These are phyloP conservation scores for Hyaloperonospora arabidopsidis DNA, from an alignment of 352 stramenopile species.

Conservation along the genomic window DNA sequence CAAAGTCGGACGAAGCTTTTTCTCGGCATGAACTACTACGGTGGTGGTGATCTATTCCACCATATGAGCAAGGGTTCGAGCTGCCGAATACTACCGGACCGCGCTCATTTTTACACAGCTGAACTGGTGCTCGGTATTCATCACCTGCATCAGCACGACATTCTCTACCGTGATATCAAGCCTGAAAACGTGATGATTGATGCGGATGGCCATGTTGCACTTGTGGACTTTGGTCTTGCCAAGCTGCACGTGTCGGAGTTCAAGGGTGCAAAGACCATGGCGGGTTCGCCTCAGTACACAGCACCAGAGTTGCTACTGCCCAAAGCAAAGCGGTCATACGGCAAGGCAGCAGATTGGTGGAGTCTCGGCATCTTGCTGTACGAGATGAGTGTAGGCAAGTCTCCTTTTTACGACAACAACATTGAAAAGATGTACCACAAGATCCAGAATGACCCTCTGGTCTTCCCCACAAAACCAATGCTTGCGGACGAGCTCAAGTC, in stretches of 20 bases:
- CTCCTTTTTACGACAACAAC: slow-evolving; percentile 90
- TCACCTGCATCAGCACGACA: slow-evolving; percentile 90
- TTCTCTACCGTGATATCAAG: slow-evolving; percentile 96
- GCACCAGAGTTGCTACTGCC: slow-evolving; percentile 75
- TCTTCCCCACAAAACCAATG: slow-evolving; percentile 68
- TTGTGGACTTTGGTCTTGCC: slow-evolving; percentile 92
- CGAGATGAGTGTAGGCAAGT: slow-evolving; percentile 90
- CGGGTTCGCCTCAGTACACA: slow-evolving; percentile 82
- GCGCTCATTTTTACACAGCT: slow-evolving; percentile 89
- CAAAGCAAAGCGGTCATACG: slow-evolving; percentile 83
- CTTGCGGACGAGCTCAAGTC: slow-evolving; percentile 69
- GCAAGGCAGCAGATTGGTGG: slow-evolving; percentile 85
- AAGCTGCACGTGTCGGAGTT: slow-evolving; percentile 90
- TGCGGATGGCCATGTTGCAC: slow-evolving; percentile 89
- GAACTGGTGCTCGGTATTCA: slow-evolving; percentile 90
- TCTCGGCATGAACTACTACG: slow-evolving; percentile 85
- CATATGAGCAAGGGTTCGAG: slow-evolving; percentile 87
- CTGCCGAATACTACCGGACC: slow-evolving; percentile 71
- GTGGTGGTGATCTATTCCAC: slow-evolving; percentile 79
- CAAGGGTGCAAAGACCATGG: slow-evolving; percentile 85
- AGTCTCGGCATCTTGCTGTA: slow-evolving; percentile 88
- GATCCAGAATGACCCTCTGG: slow-evolving; percentile 82
- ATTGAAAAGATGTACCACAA: slow-evolving; percentile 92
- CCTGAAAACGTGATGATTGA: slow-evolving; percentile 95
- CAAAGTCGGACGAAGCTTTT: slow-evolving; percentile 84